These are phyloP conservation scores for Colletotrichum sp. DNA, from an alignment of 2,329 filamentous ascomycete species.

Conservation along the genomic window DNA sequence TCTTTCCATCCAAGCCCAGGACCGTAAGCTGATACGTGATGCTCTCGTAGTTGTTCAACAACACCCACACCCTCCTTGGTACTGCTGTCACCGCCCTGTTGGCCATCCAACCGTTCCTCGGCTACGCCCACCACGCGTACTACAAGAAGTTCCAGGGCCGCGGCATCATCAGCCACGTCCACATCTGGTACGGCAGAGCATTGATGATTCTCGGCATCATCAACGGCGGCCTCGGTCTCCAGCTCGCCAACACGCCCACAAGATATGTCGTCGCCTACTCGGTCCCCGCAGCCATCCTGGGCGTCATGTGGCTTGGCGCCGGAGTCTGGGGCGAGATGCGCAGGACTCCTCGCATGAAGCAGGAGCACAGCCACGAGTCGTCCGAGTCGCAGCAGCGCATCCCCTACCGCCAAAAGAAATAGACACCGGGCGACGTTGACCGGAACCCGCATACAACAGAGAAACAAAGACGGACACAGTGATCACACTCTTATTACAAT, in stretches of 20 bases:
- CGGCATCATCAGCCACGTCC: conserved; percentile 57
- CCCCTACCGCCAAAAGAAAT: conserved; percentile 18
- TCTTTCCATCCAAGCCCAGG: neutral
- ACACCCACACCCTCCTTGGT: conserved; percentile 62
- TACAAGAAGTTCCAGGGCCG: conserved; percentile 54
- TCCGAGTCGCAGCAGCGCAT: conserved; percentile 14
- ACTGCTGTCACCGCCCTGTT: conserved; percentile 59
- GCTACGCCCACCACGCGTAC: conserved; percentile 61
- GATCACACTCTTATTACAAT: neutral
- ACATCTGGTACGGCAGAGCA: conserved; percentile 67
- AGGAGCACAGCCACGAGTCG: conserved; percentile 15
- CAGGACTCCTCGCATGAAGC: conserved; percentile 11
- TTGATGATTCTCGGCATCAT: conserved; percentile 64
- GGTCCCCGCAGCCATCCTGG: conserved; percentile 57
- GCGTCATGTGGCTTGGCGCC: conserved; percentile 46
- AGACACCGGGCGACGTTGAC: neutral
- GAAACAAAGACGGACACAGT: neutral
- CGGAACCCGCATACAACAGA: neutral
- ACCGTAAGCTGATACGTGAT: conserved; percentile 18
- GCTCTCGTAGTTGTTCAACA: conserved; percentile 51
- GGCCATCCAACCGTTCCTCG: conserved; percentile 62
- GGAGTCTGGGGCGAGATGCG: conserved; percentile 10
- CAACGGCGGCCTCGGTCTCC: conserved; percentile 68
- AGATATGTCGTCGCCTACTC: conserved; percentile 58
- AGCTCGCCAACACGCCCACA: conserved; percentile 46